Percentiles rank a stretch among this genome's conserved stretches.
Evolutionary conservation across 345 rosid species (phyloP).

Genomic region (Trapa incisa): DNA sequence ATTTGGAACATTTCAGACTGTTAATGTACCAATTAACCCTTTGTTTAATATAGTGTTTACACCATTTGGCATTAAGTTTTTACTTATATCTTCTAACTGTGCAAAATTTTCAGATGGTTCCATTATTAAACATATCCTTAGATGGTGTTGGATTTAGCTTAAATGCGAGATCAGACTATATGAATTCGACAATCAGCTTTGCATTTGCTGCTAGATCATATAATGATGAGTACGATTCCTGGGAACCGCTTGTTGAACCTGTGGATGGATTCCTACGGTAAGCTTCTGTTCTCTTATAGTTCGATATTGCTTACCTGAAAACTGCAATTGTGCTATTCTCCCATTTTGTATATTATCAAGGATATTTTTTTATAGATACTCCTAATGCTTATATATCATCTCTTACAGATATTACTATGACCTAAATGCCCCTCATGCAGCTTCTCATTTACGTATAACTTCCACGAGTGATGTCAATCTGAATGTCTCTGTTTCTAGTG

Average conservation of each 20-base stretch:
- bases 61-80: not conserved
- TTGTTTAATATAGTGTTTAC: not conserved
- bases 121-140: conserved; percentile 68
- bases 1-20: too few relatives aligned
- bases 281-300: not conserved
- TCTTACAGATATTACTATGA: conserved; percentile 66
- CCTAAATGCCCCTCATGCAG: conserved; percentile 34
- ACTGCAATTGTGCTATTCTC: not conserved
- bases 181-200: conserved; percentile 61
- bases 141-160: conserved; percentile 58
- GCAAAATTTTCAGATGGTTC: conserved; percentile 68
- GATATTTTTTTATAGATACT: not conserved
- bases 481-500: conserved; percentile 72
- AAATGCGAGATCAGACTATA: conserved; percentile 55
- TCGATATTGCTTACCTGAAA: not conserved
- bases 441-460: conserved; percentile 73
- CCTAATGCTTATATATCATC: not conserved
- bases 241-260: conserved; percentile 96
- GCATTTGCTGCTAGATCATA: conserved; percentile 82
- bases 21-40: too few relatives aligned
- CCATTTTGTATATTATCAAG: not conserved
- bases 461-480: conserved; percentile 67
- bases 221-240: conserved; percentile 79
- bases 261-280: conserved; percentile 77
- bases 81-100: not conserved